Base-by-base conservation (phyloP, 2,329 filamentous ascomycete species). In the Ceratocystis cacaofunesta region DNA sequence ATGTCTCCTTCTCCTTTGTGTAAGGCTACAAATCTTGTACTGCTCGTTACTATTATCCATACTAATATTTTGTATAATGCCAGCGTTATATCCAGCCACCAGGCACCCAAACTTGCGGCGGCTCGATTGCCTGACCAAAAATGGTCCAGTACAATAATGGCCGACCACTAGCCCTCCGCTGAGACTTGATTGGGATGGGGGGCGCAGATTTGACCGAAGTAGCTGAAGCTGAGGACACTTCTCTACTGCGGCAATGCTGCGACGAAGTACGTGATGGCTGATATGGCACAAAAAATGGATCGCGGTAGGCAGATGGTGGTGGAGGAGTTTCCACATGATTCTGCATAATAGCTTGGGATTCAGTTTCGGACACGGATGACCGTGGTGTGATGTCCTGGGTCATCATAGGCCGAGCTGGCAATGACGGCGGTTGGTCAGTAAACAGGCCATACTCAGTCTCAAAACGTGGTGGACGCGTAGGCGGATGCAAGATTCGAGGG, bases 81-180 rank as follows among this genome's bases (percentile, higher is more conserved):
- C 55, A 10, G 19, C 1, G 28, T 46, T 62, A 68, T n/a, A 67
- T 30, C 58, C 65, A 68, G 5, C 67, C 67, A 22, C 67, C 65
- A 12, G 67, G 48, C 19, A 62, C 55, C 67, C 65, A 68, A 7
- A 62, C 55, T 41, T 28, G n/a, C 22, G 57, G 57, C 22, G 48
- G 57, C 10, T 66, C 63, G 30, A 68, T 67, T 7, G 36, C 25
- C 55, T 61, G 46, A 1, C 67, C 67, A 32, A 57, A 36, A 25
- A 68, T 25, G 12, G 67, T 68, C 58, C 58, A 64, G 36, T 63
- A 66, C 17, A 66, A 41, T 30, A 68, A 28, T 50, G 61, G 61
- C 7, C 41, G 50, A n/a, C 66, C 66, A 10, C 36, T 60, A 7
- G 30, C 48, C n/a, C 66, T 36, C 5, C 30, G 61, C 25, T 12